phyloP scores from a whole-genome alignment of 2,329 filamentous ascomycete species.

The Fusarium illudens region DNA sequence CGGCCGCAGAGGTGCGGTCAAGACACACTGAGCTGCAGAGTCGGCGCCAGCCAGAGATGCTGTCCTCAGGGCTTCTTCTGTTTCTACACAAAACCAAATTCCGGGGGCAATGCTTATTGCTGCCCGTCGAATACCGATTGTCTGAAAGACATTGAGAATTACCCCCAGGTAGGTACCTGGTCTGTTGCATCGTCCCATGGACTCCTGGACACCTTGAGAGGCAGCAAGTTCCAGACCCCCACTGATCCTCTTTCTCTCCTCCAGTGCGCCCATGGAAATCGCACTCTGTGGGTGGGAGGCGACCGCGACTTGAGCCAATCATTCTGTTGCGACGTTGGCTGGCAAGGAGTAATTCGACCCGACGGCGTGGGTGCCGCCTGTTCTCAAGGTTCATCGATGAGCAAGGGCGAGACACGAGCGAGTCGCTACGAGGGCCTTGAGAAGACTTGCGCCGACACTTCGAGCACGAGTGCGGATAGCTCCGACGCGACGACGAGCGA shows the following conservation, averaged over 20 bases:
- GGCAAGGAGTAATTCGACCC: neutral
- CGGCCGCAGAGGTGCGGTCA: neutral
- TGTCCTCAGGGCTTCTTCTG: neutral
- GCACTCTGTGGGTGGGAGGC: neutral
- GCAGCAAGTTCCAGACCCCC: neutral
- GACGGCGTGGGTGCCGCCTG: neutral
- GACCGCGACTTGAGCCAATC: neutral
- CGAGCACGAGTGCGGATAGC: neutral
- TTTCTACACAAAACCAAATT: neutral
- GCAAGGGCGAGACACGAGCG: neutral
- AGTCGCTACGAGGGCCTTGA: neutral
- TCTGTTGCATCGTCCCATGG: too few species aligned
- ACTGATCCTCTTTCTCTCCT: neutral
- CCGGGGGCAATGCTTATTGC: neutral
- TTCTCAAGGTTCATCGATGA: neutral
- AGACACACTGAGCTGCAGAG: neutral
- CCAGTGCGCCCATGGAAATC: neutral
- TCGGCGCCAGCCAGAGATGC: neutral
- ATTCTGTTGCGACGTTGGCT: neutral
- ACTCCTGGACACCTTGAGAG: too few species aligned
- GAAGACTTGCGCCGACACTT: neutral
- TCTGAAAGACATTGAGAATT: neutral
- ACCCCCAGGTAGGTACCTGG: neutral
- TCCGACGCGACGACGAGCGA: neutral
- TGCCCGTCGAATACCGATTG: neutral